phyloP scores from a whole-genome alignment of 2,329 filamentous ascomycete species.

The Ramichloridium luteum region DNA sequence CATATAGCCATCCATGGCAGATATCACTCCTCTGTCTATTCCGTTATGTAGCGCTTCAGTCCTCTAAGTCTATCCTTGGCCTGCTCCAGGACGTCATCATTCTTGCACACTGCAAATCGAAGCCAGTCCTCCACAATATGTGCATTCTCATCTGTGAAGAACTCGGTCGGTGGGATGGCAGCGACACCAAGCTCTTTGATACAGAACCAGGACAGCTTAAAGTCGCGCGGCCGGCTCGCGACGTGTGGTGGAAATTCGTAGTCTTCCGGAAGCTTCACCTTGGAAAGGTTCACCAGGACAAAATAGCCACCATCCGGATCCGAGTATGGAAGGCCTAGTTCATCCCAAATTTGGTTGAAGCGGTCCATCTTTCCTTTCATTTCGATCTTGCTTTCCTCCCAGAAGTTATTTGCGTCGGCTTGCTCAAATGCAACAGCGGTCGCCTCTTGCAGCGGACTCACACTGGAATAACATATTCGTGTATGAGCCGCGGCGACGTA shows the following conservation, averaged over 20 bases:
- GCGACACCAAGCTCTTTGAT: slow-evolving; percentile 95
- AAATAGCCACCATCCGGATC: slow-evolving; percentile 97
- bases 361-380: slow-evolving; percentile 82
- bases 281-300: slow-evolving; percentile 83
- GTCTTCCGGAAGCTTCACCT: slow-evolving; percentile 68
- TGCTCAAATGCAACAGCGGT: slow-evolving; percentile 88
- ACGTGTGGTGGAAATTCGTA: slow-evolving; percentile 89
- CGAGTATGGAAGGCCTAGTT: slow-evolving; percentile 51
- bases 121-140: slow-evolving; percentile 86
- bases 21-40: too few species aligned
- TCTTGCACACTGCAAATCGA: slow-evolving; percentile 91
- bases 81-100: slow-evolving; percentile 57
- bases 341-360: slow-evolving; percentile 57
- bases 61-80: slow-evolving; percentile 39
- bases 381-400: slow-evolving; percentile 67
- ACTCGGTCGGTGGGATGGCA: slow-evolving; percentile 91
- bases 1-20: too few species aligned
- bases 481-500: slow-evolving; percentile 89
- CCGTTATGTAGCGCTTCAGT: slow-evolving; percentile 39
- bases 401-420: slow-evolving; percentile 75
- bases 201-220: slow-evolving; percentile 90
- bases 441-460: slow-evolving; percentile 88
- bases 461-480: slow-evolving; percentile 87
- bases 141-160: slow-evolving; percentile 77
- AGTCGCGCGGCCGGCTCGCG: slow-evolving; percentile 73